These are phyloP conservation scores for Monilinia fructigena DNA, from an alignment of 2,329 filamentous ascomycete genomes.

Conservation along the genomic window DNA sequence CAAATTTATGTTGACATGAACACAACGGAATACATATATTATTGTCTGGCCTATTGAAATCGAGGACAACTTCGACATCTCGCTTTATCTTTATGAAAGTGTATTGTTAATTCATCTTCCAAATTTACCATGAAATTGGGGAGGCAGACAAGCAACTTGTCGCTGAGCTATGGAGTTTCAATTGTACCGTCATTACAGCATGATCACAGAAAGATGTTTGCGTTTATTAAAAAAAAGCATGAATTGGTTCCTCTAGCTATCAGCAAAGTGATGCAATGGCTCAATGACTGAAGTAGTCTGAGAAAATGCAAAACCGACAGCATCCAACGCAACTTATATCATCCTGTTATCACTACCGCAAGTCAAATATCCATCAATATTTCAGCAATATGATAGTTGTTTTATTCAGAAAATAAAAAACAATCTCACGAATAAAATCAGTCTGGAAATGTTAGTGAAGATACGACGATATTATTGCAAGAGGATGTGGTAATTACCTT, in stretches of 20 bases:
- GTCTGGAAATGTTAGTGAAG: neutral
- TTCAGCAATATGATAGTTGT: neutral
- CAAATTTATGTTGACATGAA: slow-evolving; percentile 3
- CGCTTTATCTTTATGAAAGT: neutral
- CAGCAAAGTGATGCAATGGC: neutral
- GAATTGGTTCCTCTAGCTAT: neutral
- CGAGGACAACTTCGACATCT: neutral
- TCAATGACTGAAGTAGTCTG: slow-evolving; percentile 1
- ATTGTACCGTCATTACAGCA: neutral
- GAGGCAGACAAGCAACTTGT: neutral
- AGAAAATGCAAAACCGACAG: neutral
- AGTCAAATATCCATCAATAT: neutral
- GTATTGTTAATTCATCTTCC: neutral
- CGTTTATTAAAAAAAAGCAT: neutral
- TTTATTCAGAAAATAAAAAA: slow-evolving; percentile 6
- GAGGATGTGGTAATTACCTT: neutral
- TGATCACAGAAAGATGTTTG: neutral
- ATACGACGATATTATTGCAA: neutral
- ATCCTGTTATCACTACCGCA: neutral
- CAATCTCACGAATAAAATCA: neutral
- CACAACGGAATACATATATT: neutral
- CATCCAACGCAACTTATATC: slow-evolving; percentile 7
- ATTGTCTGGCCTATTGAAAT: too few species aligned
- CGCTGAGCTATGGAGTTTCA: neutral
- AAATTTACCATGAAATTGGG: slow-evolving; percentile 1